These are phyloP conservation scores for Pleodorina starrii DNA, from an alignment of 139 green algal species.

Conservation along the genomic window DNA sequence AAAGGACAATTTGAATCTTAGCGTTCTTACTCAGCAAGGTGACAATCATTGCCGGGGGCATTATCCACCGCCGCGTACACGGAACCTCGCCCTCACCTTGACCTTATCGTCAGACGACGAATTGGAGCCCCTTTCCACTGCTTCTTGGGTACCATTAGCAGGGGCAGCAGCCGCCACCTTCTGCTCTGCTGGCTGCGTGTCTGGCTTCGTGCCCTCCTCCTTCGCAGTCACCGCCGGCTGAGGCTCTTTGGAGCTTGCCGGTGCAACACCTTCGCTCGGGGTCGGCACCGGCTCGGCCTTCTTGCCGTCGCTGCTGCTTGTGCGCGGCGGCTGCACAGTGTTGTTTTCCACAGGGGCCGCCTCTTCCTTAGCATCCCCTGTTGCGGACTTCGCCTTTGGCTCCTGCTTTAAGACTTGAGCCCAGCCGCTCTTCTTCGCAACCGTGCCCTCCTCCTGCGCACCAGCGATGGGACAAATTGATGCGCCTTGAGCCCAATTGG, in stretches of 20 bases:
- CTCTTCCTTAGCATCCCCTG: constrained; percentile 19
- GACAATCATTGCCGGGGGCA: too few relatives aligned
- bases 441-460: constrained; percentile 2
- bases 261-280: not conserved
- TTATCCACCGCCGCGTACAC: too few relatives aligned
- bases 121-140: not conserved
- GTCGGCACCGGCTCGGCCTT: constrained; percentile 4
- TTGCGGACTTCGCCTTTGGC: not conserved
- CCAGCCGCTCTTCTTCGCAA: constrained; percentile 25
- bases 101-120: not conserved
- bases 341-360: not conserved
- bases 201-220: not conserved
- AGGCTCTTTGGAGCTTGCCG: not conserved
- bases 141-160: not conserved
- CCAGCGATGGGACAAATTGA: not conserved
- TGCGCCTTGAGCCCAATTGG: too few relatives aligned
- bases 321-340: not conserved
- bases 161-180: not conserved
- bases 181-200: not conserved
- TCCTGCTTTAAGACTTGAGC: constrained; percentile 30
- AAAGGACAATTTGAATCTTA: too few relatives aligned
- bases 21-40: too few relatives aligned
- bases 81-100: not conserved
- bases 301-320: not conserved
- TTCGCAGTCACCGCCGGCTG: not conserved